Base-by-base conservation (phyloP, 169 alveolate genomes). In the Neospora caninum region DNA sequence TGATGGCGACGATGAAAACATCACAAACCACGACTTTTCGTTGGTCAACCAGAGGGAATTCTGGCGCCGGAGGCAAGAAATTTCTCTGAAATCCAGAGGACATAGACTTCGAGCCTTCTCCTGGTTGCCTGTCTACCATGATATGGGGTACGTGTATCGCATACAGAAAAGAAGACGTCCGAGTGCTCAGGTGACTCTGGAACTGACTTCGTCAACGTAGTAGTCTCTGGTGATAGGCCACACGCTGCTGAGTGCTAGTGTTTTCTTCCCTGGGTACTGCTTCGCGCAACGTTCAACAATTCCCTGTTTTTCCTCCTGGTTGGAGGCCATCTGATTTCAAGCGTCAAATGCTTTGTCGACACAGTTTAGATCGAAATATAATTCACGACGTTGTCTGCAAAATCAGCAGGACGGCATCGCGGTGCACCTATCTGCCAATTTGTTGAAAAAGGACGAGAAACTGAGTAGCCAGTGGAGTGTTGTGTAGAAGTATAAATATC, bases 121-220 rank as follows among this genome's bases (percentile, higher is more conserved):
- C 38, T 96, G 97, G 97, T 89, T 96, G 31, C 97, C 97, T 7
- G 95, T 96, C 92, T 96, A 96, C 78, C 97, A 96, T 91, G 97
- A 96, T 91, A 96, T 96, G 97, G 97, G 97, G 96, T 94, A 38
- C 49, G 96, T 70, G 49, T 39, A 36, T 38, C 73, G 73, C 7
- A 27, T 64, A 4, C 4, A 13, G 13, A 13, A 49, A 49, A 13
- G 13, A 49, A 7, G 58, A 49, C 20, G 73, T 27, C 20, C 0
- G 34, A 64, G 73, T 22, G 16, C 73, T 22, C 34, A 1, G 20
- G 31, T 64, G 73, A 64, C 73, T 64, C 73, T 27, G 31, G 73
- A 1, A 64, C n/a, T 64, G 4, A 9, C 31, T 64, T 64, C 20
- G 34, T n/a, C n/a, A 49, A 49, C 73, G n/a, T 64, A 22, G 20